Percentiles rank a stretch among this genome's conserved stretches.
phyloP scores from a whole-genome alignment of 345 rosid species.

The Eutrema japonicum region DNA sequence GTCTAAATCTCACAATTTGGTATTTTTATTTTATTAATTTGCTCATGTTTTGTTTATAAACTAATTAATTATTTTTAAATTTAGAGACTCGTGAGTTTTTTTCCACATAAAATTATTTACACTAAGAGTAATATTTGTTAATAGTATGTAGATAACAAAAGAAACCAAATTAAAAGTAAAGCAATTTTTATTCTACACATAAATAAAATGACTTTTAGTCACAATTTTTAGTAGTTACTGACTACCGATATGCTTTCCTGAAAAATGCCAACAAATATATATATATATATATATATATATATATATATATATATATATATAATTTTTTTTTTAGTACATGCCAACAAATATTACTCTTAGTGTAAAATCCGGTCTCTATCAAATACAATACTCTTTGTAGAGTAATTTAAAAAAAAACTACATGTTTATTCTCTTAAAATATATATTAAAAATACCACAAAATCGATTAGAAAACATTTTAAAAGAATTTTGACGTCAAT shows the following conservation, averaged over 20 bases:
- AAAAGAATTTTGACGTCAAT: not conserved
- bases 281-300: no score
- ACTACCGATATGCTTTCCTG: not conserved
- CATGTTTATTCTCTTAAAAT: no score
- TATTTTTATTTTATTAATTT: no score
- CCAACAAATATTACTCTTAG: not conserved
- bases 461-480: not conserved
- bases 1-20: not conserved
- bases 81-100: not conserved
- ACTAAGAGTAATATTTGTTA: no score
- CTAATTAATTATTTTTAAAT: not conserved
- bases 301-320: no score
- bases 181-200: not conserved
- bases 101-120: no score
- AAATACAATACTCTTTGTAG: not conserved
- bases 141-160: no score
- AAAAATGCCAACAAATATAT: not conserved
- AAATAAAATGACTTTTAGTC: slow-evolving; percentile 10
- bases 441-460: not conserved
- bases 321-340: not conserved
- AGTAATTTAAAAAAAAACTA: not conserved
- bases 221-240: not conserved
- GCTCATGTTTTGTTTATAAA: not conserved
- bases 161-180: no score
- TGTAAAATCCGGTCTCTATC: slow-evolving; percentile 3